These are phyloP conservation scores for Carex cristatella DNA, from an alignment of 176 grass and related monocot genomes.

Conservation along the genomic window DNA sequence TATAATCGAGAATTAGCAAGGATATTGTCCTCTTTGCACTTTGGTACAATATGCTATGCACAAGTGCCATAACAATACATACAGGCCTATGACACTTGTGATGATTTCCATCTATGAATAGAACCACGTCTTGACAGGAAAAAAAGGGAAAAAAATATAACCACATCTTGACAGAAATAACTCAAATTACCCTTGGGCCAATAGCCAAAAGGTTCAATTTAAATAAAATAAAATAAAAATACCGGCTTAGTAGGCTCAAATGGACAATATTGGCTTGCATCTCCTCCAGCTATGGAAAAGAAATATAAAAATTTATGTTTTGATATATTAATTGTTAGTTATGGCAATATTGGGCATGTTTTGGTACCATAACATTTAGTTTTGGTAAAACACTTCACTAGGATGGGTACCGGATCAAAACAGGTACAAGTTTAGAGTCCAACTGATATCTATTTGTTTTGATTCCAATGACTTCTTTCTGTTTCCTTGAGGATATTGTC, in stretches of 20 bases:
- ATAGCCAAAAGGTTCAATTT: neutral
- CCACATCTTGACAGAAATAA: neutral
- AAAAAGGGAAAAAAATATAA: neutral
- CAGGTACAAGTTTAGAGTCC: neutral
- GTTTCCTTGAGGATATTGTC: neutral
- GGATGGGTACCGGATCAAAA: slow-evolving; percentile 1
- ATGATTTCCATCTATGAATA: neutral
- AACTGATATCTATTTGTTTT: neutral
- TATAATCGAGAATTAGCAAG: neutral
- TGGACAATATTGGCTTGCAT: slow-evolving; percentile 81
- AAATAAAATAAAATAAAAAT: neutral
- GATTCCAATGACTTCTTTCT: neutral
- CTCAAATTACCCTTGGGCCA: neutral
- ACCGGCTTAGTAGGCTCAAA: slow-evolving; percentile 81
- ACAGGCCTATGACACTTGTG: neutral
- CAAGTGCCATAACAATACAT: neutral
- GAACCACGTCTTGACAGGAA: neutral
- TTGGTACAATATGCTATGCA: neutral
- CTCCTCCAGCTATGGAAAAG: slow-evolving; percentile 62
- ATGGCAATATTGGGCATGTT: neutral
- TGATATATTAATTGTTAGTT: neutral
- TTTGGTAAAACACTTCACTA: neutral
- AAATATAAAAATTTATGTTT: slow-evolving; percentile 15
- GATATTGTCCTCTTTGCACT: neutral
- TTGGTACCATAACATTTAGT: neutral